These are phyloP conservation scores for Penicillium salamii DNA, from an alignment of 495 filamentous ascomycete species.

Conservation along the genomic window DNA sequence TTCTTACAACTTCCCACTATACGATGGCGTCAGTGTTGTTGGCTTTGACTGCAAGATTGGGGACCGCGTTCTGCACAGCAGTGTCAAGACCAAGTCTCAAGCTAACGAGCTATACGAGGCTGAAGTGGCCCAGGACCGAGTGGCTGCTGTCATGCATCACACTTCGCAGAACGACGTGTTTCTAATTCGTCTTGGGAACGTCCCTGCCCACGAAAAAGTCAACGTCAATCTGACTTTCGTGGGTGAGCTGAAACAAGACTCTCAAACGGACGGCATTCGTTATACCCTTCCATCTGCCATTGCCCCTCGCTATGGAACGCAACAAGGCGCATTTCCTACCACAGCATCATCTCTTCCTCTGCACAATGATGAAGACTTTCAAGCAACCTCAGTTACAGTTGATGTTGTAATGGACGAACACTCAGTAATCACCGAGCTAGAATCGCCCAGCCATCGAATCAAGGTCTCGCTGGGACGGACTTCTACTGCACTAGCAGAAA, in stretches of 20 bases:
- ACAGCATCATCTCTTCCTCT: too few relatives aligned
- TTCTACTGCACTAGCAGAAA: slow-evolving; percentile 32
- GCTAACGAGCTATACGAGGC: slow-evolving; percentile 13
- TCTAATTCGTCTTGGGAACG: slow-evolving; percentile 14
- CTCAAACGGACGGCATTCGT: slow-evolving; percentile 13
- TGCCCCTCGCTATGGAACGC: slow-evolving; percentile 14
- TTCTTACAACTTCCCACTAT: slow-evolving; percentile 16
- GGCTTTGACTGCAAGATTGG: slow-evolving; percentile 14
- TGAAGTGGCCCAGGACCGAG: slow-evolving; percentile 3
- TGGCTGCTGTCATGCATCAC: slow-evolving; percentile 17
- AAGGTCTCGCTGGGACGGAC: slow-evolving; percentile 58
- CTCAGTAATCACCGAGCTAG: slow-evolving; percentile 54
- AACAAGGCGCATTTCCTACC: too few relatives aligned
- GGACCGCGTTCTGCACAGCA: slow-evolving; percentile 9
- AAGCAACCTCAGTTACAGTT: slow-evolving; percentile 57
- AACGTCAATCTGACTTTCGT: slow-evolving; percentile 15
- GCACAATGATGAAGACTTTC: not conserved
- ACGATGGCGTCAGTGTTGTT: slow-evolving; percentile 19
- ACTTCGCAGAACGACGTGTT: slow-evolving; percentile 11
- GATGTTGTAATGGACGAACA: slow-evolving; percentile 56
- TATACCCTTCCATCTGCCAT: slow-evolving; percentile 15
- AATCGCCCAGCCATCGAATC: slow-evolving; percentile 67
- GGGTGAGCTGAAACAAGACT: slow-evolving; percentile 17
- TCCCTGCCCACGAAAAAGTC: slow-evolving; percentile 11
- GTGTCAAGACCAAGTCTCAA: slow-evolving; percentile 18